Evolutionary conservation across 2,329 filamentous ascomycete species (phyloP).

Genomic region (Dactylonectria macrodidyma): DNA sequence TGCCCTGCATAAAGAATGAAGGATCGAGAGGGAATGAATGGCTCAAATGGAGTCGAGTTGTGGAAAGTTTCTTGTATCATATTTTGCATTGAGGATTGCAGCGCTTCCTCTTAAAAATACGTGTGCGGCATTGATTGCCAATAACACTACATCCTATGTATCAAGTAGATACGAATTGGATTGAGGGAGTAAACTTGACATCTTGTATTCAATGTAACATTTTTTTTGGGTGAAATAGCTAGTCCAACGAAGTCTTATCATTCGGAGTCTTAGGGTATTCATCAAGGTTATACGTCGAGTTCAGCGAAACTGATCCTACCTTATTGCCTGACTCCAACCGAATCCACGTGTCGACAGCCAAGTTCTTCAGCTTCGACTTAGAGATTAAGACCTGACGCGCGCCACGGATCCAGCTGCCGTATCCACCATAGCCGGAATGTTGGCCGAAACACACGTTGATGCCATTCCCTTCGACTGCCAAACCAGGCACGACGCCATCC

Average conservation of each 20-base stretch:
- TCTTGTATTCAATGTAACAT: too few relatives aligned
- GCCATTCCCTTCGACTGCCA: conserved; percentile 58
- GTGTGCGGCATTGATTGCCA: neutral
- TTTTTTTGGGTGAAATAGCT: too few relatives aligned
- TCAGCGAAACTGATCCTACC: conserved; percentile 68
- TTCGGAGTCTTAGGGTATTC: conserved; percentile 63
- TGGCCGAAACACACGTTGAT: conserved; percentile 72
- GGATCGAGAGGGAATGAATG: neutral
- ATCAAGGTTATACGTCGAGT: conserved; percentile 72
- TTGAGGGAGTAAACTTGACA: neutral
- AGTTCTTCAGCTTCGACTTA: conserved; percentile 55
- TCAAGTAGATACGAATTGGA: neutral
- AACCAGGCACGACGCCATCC: conserved; percentile 65
- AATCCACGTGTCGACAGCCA: conserved; percentile 71
- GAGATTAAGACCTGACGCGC: conserved; percentile 69
- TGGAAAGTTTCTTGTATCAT: neutral
- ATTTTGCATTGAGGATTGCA: neutral
- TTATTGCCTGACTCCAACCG: conserved; percentile 69
- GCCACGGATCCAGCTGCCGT: conserved; percentile 75
- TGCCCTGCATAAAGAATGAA: conserved; percentile 60
- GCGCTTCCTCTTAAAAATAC: neutral
- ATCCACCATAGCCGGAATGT: conserved; percentile 79
- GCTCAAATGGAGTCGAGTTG: neutral
- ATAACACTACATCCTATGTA: neutral
- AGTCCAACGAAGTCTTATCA: conserved; percentile 46